A percentile compares a stretch with the other conserved stretches of the same genome.
These are phyloP conservation scores for Plasmodium knowlesi DNA, from an alignment of 169 alveolate species.

Conservation along the genomic window DNA sequence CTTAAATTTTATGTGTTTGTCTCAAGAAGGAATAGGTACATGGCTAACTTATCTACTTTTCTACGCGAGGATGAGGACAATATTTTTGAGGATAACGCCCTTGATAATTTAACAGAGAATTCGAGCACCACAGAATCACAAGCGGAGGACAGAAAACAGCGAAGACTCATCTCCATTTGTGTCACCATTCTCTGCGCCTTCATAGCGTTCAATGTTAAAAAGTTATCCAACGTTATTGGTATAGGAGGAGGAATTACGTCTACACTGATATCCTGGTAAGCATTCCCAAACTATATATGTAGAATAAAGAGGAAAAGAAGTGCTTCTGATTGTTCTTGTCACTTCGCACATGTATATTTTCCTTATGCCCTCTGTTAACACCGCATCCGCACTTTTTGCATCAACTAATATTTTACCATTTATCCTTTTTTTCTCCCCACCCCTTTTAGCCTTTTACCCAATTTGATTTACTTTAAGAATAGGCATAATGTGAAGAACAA, in stretches of 20 bases:
- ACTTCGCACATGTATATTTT: not conserved
- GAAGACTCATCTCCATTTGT: constrained; percentile 5
- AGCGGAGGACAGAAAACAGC: constrained; percentile 4
- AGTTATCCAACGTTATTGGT: constrained; percentile 61
- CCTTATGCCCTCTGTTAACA: not conserved
- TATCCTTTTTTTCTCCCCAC: not conserved
- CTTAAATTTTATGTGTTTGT: constrained; percentile 15
- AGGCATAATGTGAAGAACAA: constrained; percentile 42
- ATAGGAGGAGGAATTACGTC: constrained; percentile 71
- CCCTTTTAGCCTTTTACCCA: constrained; percentile 50
- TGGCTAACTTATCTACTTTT: constrained; percentile 6
- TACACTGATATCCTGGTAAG: constrained; percentile 68
- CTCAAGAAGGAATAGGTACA: constrained; percentile 38
- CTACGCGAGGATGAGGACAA: constrained; percentile 31
- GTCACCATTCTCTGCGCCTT: constrained; percentile 62
- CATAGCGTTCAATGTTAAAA: constrained; percentile 53
- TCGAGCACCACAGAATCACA: constrained; percentile 32
- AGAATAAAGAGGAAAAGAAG: not conserved
- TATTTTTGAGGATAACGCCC: constrained; percentile 78
- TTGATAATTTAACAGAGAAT: constrained; percentile 50
- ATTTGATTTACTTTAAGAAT: constrained; percentile 55
- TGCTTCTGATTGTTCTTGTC: not conserved
- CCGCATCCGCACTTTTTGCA: not conserved
- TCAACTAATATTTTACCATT: not conserved
- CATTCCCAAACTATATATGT: not conserved